A percentile compares a stretch with the other conserved stretches of the same genome.
Evolutionary conservation across 306 rosid species (phyloP).

Genomic region (Trichosanthes truncata): DNA sequence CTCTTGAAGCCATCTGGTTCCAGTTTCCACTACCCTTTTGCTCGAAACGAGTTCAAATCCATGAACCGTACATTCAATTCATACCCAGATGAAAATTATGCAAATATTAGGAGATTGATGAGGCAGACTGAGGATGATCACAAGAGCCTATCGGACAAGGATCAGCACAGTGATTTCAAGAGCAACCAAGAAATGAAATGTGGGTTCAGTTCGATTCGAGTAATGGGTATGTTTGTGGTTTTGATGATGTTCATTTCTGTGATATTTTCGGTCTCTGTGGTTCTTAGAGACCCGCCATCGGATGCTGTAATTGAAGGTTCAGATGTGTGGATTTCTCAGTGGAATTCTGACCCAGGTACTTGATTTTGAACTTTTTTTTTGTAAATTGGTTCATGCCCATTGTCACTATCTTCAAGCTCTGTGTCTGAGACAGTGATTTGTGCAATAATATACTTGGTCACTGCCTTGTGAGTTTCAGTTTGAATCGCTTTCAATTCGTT

Average conservation of each 20-base stretch:
- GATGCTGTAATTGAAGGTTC: slow-evolving; percentile 39
- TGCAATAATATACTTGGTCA: neutral
- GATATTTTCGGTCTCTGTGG: slow-evolving; percentile 54
- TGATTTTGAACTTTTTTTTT: neutral
- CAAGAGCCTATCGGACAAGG: slow-evolving; percentile 21
- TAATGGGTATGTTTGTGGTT: slow-evolving; percentile 51
- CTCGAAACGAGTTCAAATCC: neutral
- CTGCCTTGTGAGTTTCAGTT: neutral
- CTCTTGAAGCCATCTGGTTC: neutral
- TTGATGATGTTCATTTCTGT: slow-evolving; percentile 55
- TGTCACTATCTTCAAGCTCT: neutral
- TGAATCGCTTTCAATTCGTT: neutral
- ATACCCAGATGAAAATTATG: slow-evolving; percentile 32
- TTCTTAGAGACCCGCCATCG: slow-evolving; percentile 72
- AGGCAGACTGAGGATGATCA: slow-evolving; percentile 35
- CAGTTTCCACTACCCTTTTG: slow-evolving; percentile 13
- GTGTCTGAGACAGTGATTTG: neutral
- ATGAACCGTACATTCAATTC: neutral
- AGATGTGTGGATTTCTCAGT: slow-evolving; percentile 14
- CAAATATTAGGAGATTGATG: slow-evolving; percentile 45
- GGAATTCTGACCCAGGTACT: slow-evolving; percentile 28
- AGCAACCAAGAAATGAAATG: slow-evolving; percentile 25
- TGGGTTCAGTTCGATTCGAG: slow-evolving; percentile 31
- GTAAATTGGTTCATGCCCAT: neutral
- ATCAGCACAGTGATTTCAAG: slow-evolving; percentile 14